Percentiles rank a stretch among this genome's conserved stretches.
Conservation (phyloP, 495 filamentous ascomycete genomes). For the Trichoderma virens region DNA sequence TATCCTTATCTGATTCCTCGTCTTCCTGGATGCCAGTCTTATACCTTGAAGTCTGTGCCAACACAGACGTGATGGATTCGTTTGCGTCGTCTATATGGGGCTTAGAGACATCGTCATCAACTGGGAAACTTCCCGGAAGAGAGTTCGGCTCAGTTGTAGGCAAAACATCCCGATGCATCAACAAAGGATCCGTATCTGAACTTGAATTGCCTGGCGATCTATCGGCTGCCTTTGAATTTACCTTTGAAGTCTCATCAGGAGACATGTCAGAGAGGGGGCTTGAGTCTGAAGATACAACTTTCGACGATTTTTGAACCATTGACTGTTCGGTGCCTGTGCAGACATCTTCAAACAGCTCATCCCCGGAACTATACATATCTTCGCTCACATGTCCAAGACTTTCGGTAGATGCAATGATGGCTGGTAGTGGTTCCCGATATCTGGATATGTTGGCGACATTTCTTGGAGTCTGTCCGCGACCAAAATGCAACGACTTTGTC, state of each 20-base stretch:
- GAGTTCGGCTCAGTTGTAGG: neutral
- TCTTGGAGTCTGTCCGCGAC: constrained; percentile 40
- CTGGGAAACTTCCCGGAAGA: constrained; percentile 38
- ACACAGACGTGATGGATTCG: neutral
- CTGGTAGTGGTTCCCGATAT: constrained; percentile 53
- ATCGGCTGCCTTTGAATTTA: neutral
- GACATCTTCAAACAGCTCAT: constrained; percentile 11
- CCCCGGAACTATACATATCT: constrained; percentile 22
- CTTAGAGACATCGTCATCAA: constrained; percentile 17
- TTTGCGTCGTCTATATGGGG: neutral
- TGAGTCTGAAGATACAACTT: neutral
- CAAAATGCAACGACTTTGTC: constrained; percentile 52
- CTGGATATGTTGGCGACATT: constrained; percentile 38
- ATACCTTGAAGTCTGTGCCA: neutral
- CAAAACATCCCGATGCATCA: neutral
- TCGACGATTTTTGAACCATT: neutral
- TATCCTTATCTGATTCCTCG: constrained; percentile 33
- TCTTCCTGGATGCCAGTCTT: neutral
- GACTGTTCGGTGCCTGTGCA: neutral
- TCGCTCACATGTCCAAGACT: constrained; percentile 50
- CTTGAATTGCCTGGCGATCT: neutral
- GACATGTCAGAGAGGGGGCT: neutral
- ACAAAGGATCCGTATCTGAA: neutral
- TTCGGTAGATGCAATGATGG: constrained; percentile 58
- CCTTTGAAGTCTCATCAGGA: neutral